phyloP scores from a whole-genome alignment of 345 rosid genomes.

The Cardiospermum halicacabum region DNA sequence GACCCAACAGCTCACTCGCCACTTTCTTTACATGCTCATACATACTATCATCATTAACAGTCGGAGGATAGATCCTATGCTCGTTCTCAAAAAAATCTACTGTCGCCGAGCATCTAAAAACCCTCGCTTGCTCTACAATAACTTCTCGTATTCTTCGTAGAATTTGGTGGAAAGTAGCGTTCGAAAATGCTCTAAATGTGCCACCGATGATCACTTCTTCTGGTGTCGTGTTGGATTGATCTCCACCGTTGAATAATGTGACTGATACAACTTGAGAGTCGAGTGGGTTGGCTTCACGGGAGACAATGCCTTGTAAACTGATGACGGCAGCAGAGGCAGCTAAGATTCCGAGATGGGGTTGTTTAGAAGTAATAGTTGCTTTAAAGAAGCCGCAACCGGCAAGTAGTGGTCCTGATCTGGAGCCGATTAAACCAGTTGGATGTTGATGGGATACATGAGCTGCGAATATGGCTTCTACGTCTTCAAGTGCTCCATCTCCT shows the following conservation, averaged over 20 bases:
- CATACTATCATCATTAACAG: slow-evolving; percentile 52
- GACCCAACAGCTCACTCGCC: slow-evolving; percentile 53
- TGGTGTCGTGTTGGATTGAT: slow-evolving; percentile 39
- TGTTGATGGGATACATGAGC: slow-evolving; percentile 79
- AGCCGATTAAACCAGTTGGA: slow-evolving; percentile 72
- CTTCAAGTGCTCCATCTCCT: slow-evolving; percentile 62
- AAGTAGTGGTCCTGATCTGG: slow-evolving; percentile 78
- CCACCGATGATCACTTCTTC: slow-evolving; percentile 63
- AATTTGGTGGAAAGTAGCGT: slow-evolving; percentile 62
- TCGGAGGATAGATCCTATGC: slow-evolving; percentile 62
- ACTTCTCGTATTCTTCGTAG: slow-evolving; percentile 70
- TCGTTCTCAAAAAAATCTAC: slow-evolving; percentile 73
- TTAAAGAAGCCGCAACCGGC: slow-evolving; percentile 91
- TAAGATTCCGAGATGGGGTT: slow-evolving; percentile 23
- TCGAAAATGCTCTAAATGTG: slow-evolving; percentile 78
- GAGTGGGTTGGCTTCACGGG: slow-evolving; percentile 83
- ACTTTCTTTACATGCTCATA: slow-evolving; percentile 73
- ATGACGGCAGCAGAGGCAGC: slow-evolving; percentile 78
- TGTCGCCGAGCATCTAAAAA: slow-evolving; percentile 55
- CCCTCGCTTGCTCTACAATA: slow-evolving; percentile 60
- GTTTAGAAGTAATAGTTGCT: slow-evolving; percentile 43
- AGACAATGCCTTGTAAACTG: slow-evolving; percentile 79
- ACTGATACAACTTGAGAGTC: slow-evolving; percentile 93
- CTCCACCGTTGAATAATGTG: slow-evolving; percentile 64
- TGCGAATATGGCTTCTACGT: slow-evolving; percentile 77